Conservation (phyloP, 768 basidiomycete species). For the Suillus fuscotomentosus region DNA sequence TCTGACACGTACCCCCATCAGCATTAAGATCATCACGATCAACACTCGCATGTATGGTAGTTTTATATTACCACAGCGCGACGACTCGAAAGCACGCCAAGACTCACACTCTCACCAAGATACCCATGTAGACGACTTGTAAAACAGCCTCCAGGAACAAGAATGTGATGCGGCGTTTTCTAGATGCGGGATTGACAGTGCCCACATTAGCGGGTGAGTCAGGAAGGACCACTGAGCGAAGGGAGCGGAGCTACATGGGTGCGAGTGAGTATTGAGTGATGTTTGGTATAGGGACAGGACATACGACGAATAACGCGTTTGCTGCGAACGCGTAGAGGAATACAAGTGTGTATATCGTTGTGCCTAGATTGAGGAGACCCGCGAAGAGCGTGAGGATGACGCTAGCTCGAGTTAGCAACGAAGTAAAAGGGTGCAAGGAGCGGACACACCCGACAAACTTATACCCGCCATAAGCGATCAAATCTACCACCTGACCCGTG, state of each 20-base stretch:
- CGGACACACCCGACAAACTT: slow-evolving; percentile 89
- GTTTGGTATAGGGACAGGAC: slow-evolving; percentile 23
- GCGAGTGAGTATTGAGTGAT: background rate
- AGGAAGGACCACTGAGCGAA: slow-evolving; percentile 88
- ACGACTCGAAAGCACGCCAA: background rate
- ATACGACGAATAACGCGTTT: slow-evolving; percentile 90
- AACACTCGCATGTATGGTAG: background rate
- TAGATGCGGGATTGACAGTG: slow-evolving; percentile 74
- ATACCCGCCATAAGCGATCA: slow-evolving; percentile 93
- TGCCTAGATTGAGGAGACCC: slow-evolving; percentile 60
- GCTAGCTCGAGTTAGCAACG: slow-evolving; percentile 34
- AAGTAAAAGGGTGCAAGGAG: background rate
- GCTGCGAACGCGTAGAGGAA: slow-evolving; percentile 88
- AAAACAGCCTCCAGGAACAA: slow-evolving; percentile 81
- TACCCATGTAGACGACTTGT: slow-evolving; percentile 85
- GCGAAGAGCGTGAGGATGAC: slow-evolving; percentile 82
- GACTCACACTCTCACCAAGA: slow-evolving; percentile 64
- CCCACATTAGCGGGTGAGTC: slow-evolving; percentile 57
- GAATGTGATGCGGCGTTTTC: slow-evolving; percentile 85
- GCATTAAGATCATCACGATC: background rate
- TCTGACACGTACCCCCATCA: too few species aligned
- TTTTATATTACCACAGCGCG: background rate
- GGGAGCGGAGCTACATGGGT: slow-evolving; percentile 72
- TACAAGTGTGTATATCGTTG: slow-evolving; percentile 61
- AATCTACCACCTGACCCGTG: slow-evolving; percentile 67